A percentile compares a stretch with the other conserved stretches of the same genome.
Evolutionary conservation across 192 early-diverging fungal species (phyloP).

Genomic region (Thamnidium elegans): DNA sequence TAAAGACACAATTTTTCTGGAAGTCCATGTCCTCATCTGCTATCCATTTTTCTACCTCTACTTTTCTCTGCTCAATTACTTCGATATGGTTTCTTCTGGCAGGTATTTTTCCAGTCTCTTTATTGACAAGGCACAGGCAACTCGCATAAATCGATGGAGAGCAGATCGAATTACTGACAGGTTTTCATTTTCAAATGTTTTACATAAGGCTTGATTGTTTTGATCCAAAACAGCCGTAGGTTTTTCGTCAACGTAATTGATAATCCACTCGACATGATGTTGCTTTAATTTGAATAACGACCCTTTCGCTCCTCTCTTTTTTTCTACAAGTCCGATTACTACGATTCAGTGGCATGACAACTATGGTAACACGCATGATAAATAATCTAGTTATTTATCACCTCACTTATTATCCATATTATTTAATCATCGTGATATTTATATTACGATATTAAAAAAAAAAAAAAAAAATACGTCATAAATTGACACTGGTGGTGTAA

Average conservation of each 20-base stretch:
- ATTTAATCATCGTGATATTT: too few species aligned
- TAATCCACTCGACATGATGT: not conserved
- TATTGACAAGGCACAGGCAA: not conserved
- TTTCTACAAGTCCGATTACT: too few species aligned
- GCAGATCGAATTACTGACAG: not conserved
- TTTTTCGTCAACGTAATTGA: not conserved
- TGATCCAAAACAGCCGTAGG: not conserved
- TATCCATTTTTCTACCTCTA: conserved; percentile 3
- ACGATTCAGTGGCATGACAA: too few species aligned
- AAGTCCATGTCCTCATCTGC: conserved; percentile 9
- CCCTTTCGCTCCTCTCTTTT: not conserved
- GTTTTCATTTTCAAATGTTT: not conserved
- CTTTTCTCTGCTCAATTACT: not conserved
- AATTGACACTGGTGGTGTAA: too few species aligned
- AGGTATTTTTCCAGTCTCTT: conserved; percentile 7
- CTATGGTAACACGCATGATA: too few species aligned
- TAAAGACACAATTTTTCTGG: conserved; percentile 17
- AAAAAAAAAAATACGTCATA: too few species aligned
- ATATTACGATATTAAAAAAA: too few species aligned
- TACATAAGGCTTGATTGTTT: not conserved
- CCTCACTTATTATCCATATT: too few species aligned
- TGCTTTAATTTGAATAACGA: too few species aligned
- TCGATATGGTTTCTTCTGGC: not conserved
- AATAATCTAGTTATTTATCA: too few species aligned
- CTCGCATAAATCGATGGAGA: conserved; percentile 9